Evolutionary conservation across 371 early-diverging fungal genomes (phyloP), one percentile per base, ranked within the genome.

Genomic region (Mortierella sp.): DNA sequence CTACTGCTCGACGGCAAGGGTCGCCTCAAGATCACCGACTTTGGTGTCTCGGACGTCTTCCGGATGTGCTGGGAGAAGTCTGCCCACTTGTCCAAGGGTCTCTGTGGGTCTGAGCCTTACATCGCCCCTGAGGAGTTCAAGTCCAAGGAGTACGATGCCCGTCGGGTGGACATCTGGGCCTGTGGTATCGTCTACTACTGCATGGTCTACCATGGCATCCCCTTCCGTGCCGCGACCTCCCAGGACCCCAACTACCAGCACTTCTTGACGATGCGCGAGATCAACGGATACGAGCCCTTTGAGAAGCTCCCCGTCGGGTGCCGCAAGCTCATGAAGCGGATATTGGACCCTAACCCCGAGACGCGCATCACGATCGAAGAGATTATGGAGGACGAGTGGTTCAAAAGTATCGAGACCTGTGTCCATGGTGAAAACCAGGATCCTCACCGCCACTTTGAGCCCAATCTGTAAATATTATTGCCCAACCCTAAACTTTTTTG

Each of bases 1-100:
- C 87, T 99, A 41, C 87, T 99, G 2, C 79, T 99, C 68, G 96
- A 97, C 64, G 86, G 85, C 4, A 87, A 88, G n/a, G 92, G 94
- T 65, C 93, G 92, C 5, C 80, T 99, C 64, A 99, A 99, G 88
- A 98, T 99, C 80, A 96, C 98, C 31, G 99, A 99, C 87, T 99
- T 98, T 92, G 98, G 99, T 64, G 96, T 97, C 5, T 94, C 98
- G 7, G 95, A 95, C 73, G 97, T 98, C 19, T 97, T 97, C 87
- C 88, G 94, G 53, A 92, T 91, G 13, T 88, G 91, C 37, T 95
- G 94, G 90, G 94, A 95, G 80, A 86, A 85, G 53, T 77, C 79
- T 24, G 67, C 90, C 37, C 93, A 92, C 74, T 74, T 87, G 64
- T 96, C 94, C 63, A 79, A 86, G 64, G 95, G 96, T 45, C 87